Evolutionary conservation across 805 yeast species (phyloP), one percentile per base, ranked within the genome.

Genomic region (Candida pseudofarinosa): DNA sequence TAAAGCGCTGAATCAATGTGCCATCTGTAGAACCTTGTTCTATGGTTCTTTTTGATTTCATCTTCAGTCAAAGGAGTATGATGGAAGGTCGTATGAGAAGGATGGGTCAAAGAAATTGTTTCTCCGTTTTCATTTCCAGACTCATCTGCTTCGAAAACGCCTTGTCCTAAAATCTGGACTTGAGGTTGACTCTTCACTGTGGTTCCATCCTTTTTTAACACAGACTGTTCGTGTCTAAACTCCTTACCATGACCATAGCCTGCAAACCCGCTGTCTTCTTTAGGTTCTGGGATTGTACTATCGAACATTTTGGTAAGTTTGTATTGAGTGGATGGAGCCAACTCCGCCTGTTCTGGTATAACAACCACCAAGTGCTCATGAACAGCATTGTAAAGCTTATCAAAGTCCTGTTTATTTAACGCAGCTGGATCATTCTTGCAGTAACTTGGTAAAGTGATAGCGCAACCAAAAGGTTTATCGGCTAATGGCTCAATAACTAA

Each of bases 1-100:
- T 88, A 88, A 33, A 88, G 73, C 3, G 96, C 96, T 31, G 93
- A 83, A 63, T 88, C 96, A 50, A 88, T 87, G 65, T 88, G 96
- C 96, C 96, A 88, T 66, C 96, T 78, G 76, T 88, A 88, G 62
- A 82, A 88, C 54, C 95, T 75, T 2, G 96, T 88, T 61, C 77
- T 76, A 40, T 81, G 78, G 18, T 77, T 70, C 1, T 58, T 40
- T 67, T 71, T 76, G 48, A 83, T 76, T 50, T 88, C 79, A 36
- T 80, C 81, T n/a, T 77, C 74, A 14, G 81, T 69, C 48, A 88
- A 72, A 1, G 80, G 73, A 12, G 73, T 65, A 51, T 82, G 81
- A 67, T 88, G 96, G 76, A 88, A 88, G 1, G 83, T 74, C 52
- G 79, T 77, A 60, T 88, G 96, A 2, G 88, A 81, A 37, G 96